Base-by-base conservation (phyloP, 139 green algal genomes). In the Tetraselmis striata region DNA sequence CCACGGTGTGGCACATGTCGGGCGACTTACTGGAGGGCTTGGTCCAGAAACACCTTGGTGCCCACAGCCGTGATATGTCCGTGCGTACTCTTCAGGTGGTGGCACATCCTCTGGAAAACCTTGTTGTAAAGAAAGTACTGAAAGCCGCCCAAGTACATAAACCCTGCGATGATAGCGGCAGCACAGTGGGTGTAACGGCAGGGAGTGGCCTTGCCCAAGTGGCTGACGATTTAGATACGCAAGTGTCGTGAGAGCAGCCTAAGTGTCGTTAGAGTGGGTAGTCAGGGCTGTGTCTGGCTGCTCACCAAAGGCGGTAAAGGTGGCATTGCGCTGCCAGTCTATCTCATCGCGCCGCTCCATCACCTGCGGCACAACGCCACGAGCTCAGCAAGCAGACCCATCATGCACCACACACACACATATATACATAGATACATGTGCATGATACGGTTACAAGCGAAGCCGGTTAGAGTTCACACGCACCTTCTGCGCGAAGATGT, bases 401-500 rank as follows among this genome's bases (percentile, higher is more conserved):
- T n/a, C n/a, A n/a, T n/a, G n/a, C n/a, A n/a, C n/a, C n/a, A n/a
- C n/a, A n/a, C n/a, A n/a, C n/a, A n/a, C n/a, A n/a, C n/a, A n/a
- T n/a, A n/a, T n/a, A n/a, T n/a, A n/a, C n/a, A n/a, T n/a, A n/a
- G n/a, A n/a, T n/a, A n/a, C n/a, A n/a, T n/a, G n/a, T n/a, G n/a
- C n/a, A n/a, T n/a, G n/a, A n/a, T n/a, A n/a, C n/a, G n/a, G n/a
- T n/a, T n/a, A n/a, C n/a, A n/a, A n/a, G n/a, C n/a, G n/a, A n/a
- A n/a, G n/a, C n/a, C n/a, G n/a, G n/a, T n/a, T n/a, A n/a, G n/a
- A n/a, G n/a, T n/a, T n/a, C n/a, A n/a, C n/a, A n/a, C n/a, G n/a
- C 32, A 94, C 94, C 91, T 94, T 97, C 67, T 98, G 94, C n/a
- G 94, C 94, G 79, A 98, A 96, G n/a, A 95, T 22, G 81, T 98